These are phyloP conservation scores for Geotrichum restrictum DNA, from an alignment of 1,139 yeast genomes.

Conservation along the genomic window DNA sequence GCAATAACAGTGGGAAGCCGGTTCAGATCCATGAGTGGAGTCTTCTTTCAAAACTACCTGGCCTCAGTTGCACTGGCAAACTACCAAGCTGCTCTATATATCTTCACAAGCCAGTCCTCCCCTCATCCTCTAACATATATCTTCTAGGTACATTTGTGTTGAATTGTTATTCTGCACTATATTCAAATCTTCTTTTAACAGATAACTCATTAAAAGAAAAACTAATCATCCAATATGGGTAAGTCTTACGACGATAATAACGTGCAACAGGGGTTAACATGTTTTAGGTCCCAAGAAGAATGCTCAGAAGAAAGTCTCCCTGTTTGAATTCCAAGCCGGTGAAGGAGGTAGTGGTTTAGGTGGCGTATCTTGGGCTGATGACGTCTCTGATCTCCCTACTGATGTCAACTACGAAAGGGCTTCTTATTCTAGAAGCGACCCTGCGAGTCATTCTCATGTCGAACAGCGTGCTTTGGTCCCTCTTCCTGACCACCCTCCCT, in stretches of 20 bases:
- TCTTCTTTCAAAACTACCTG: too few relatives aligned
- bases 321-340: slow-evolving; percentile 19
- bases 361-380: slow-evolving; percentile 39
- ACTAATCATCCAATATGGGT: slow-evolving; percentile 8
- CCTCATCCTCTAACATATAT: neutral
- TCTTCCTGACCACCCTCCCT: slow-evolving; percentile 92
- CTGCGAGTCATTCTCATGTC: neutral
- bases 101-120: too few relatives aligned
- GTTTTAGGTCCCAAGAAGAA: slow-evolving; percentile 1
- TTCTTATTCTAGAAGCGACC: neutral
- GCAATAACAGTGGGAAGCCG: too few relatives aligned
- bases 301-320: slow-evolving; percentile 14
- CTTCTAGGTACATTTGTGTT: neutral
- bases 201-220: neutral
- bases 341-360: slow-evolving; percentile 47
- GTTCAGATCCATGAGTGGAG: too few relatives aligned
- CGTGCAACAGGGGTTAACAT: neutral
- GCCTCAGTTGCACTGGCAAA: neutral
- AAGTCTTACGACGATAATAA: too few relatives aligned
- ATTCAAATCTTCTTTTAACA: neutral
- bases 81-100: neutral
- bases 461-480: slow-evolving; percentile 49
- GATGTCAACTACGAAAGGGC: slow-evolving; percentile 14
- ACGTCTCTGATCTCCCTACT: slow-evolving; percentile 21
- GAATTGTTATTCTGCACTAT: neutral